Evolutionary conservation across 106 monocot species (phyloP).

Genomic region (Dendrobium chrysotoxum): DNA sequence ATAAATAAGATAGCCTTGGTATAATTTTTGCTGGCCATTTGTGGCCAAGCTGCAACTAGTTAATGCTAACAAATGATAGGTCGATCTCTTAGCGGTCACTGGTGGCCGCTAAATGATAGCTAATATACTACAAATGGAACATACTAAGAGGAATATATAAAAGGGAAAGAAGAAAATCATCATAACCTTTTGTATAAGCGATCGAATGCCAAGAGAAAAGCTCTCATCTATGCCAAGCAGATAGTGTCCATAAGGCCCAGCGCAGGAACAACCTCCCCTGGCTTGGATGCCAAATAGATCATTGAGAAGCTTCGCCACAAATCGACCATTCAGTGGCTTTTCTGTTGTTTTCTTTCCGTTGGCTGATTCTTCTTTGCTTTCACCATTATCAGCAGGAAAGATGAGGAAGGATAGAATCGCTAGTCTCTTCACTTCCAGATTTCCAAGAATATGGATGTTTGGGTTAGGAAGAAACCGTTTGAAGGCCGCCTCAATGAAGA

Average conservation of each 20-base stretch:
- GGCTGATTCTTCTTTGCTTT: not conserved
- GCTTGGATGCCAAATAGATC: slow-evolving; percentile 50
- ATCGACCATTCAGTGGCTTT: slow-evolving; percentile 35
- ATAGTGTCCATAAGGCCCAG: slow-evolving; percentile 40
- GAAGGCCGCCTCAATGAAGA: slow-evolving; percentile 15
- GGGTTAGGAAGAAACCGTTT: slow-evolving; percentile 16
- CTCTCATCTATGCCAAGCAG: slow-evolving; percentile 19
- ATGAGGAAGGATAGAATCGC: slow-evolving; percentile 43
- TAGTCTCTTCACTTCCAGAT: slow-evolving; percentile 10
- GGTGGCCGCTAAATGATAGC: too few relatives aligned
- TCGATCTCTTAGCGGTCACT: too few relatives aligned
- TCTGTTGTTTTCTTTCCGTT: not conserved
- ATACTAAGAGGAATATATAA: too few relatives aligned
- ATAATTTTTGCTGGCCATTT: too few relatives aligned
- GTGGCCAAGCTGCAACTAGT: too few relatives aligned
- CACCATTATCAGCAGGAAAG: slow-evolving; percentile 4
- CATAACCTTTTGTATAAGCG: slow-evolving; percentile 23
- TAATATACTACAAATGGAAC: too few relatives aligned
- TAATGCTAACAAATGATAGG: too few relatives aligned
- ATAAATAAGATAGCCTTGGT: too few relatives aligned
- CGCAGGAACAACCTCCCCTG: slow-evolving; percentile 39
- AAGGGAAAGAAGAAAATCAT: too few relatives aligned
- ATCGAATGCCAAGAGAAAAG: slow-evolving; percentile 23
- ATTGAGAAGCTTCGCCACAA: slow-evolving; percentile 38
- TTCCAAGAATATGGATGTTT: slow-evolving; percentile 20